A percentile compares a stretch with the other conserved stretches of the same genome.
Conservation (phyloP, 1,284 basidiomycete genomes). For the Microbotryum silenes-acaulis region DNA sequence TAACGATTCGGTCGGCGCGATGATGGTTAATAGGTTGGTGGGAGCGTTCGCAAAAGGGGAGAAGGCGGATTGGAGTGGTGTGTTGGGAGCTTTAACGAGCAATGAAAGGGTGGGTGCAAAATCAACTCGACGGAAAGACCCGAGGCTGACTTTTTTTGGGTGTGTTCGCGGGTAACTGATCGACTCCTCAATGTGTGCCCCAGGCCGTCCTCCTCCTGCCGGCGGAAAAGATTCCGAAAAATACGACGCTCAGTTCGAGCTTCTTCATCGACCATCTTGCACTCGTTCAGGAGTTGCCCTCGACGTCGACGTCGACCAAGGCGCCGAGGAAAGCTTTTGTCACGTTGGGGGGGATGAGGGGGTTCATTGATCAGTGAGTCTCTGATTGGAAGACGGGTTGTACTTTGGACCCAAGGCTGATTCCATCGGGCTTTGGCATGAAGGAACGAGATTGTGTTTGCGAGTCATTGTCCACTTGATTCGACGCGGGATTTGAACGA, state of each 20-base stretch:
- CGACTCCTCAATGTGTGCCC: background rate
- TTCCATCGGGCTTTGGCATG: background rate
- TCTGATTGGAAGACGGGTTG: background rate
- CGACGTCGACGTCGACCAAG: background rate
- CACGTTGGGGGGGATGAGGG: slow-evolving; percentile 22
- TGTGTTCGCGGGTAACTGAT: background rate
- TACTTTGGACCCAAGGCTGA: background rate
- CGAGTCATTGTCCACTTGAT: slow-evolving; percentile 1
- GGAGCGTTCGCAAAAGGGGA: background rate
- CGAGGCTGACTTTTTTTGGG: background rate
- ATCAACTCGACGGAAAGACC: background rate
- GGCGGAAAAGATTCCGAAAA: slow-evolving; percentile 16
- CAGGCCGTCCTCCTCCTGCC: slow-evolving; percentile 24
- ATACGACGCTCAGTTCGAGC: slow-evolving; percentile 1
- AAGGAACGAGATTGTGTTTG: slow-evolving; percentile 13
- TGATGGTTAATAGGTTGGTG: slow-evolving; percentile 21
- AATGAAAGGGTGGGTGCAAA: slow-evolving; percentile 25
- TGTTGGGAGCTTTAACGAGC: slow-evolving; percentile 11
- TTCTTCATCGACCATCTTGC: slow-evolving; percentile 29
- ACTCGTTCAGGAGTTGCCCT: slow-evolving; percentile 7
- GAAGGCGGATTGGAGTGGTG: slow-evolving; percentile 14
- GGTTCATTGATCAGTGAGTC: slow-evolving; percentile 6
- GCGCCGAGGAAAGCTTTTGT: slow-evolving; percentile 3
- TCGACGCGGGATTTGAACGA: background rate
- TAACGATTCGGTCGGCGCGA: slow-evolving; percentile 24